Conservation (phyloP, 352 stramenopile species). For the Pythium dissotocum region DNA sequence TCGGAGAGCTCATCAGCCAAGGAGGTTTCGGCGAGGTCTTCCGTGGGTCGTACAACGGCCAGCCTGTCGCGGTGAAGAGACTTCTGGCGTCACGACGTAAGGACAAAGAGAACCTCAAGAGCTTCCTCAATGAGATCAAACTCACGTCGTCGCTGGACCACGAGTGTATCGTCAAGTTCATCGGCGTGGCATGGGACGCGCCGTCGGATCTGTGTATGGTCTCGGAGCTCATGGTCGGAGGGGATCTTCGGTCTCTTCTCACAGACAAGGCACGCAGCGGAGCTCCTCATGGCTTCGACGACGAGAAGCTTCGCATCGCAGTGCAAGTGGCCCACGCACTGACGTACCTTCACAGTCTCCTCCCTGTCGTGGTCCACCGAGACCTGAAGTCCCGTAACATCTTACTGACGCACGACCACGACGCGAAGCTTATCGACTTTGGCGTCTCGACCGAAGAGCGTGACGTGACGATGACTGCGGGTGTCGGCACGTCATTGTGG, state of each 20-base stretch:
- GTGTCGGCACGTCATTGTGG: background rate
- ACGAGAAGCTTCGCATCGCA: constrained; percentile 35
- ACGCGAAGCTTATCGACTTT: constrained; percentile 46
- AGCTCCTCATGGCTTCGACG: constrained; percentile 25
- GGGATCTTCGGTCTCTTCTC: constrained; percentile 35
- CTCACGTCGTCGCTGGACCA: constrained; percentile 30
- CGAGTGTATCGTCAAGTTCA: constrained; percentile 16
- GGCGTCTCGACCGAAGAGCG: constrained; percentile 12
- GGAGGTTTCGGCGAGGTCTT: background rate
- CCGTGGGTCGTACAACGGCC: constrained; percentile 20
- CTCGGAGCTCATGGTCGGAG: constrained; percentile 40
- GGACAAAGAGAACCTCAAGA: background rate
- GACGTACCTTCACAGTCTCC: background rate
- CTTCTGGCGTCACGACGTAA: background rate
- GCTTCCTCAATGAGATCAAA: constrained; percentile 27
- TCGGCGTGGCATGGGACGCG: constrained; percentile 41
- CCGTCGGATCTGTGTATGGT: constrained; percentile 34
- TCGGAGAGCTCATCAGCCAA: background rate
- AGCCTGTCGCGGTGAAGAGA: background rate
- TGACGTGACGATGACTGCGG: constrained; percentile 10
- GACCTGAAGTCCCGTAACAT: constrained; percentile 24
- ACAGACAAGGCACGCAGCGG: constrained; percentile 7
- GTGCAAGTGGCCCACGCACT: constrained; percentile 11
- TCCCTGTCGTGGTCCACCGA: background rate
- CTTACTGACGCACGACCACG: constrained; percentile 29